Evolutionary conservation across 2,329 filamentous ascomycete species (phyloP).

Genomic region (Esteya vermicola): DNA sequence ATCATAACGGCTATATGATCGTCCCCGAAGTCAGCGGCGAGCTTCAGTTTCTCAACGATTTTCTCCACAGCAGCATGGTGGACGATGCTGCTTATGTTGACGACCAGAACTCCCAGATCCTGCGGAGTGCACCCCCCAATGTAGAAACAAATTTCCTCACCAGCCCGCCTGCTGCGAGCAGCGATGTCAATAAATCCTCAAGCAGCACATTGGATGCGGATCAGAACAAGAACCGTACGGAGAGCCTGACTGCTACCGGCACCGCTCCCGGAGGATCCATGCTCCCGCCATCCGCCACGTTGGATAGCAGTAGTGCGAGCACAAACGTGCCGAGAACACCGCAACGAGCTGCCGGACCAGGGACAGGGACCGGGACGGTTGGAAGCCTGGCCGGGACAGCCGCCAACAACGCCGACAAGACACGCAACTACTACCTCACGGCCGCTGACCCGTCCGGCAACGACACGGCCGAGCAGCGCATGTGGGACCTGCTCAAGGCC

Average conservation of each 20-base stretch:
- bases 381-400: too few relatives aligned
- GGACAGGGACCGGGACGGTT: too few relatives aligned
- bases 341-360: too few relatives aligned
- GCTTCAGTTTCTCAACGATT: slow-evolving; percentile 93
- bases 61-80: slow-evolving; percentile 79
- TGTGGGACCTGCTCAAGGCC: slow-evolving; percentile 84
- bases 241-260: neutral
- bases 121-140: slow-evolving; percentile 27
- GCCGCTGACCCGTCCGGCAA: slow-evolving; percentile 85
- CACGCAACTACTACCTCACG: slow-evolving; percentile 90
- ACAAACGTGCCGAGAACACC: too few relatives aligned
- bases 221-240: neutral
- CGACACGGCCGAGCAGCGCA: slow-evolving; percentile 78
- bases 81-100: slow-evolving; percentile 67
- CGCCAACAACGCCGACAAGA: slow-evolving; percentile 43
- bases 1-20: slow-evolving; percentile 90
- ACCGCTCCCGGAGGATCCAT: too few relatives aligned
- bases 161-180: slow-evolving; percentile 18
- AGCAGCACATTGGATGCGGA: neutral
- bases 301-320: too few relatives aligned
- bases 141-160: slow-evolving; percentile 34
- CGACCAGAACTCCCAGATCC: slow-evolving; percentile 37
- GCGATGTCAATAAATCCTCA: neutral
- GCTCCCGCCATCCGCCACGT: too few relatives aligned
- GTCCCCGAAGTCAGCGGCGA: slow-evolving; percentile 85